Conservation (phyloP, 23 red algal species). For the Gracilaria caudata region DNA sequence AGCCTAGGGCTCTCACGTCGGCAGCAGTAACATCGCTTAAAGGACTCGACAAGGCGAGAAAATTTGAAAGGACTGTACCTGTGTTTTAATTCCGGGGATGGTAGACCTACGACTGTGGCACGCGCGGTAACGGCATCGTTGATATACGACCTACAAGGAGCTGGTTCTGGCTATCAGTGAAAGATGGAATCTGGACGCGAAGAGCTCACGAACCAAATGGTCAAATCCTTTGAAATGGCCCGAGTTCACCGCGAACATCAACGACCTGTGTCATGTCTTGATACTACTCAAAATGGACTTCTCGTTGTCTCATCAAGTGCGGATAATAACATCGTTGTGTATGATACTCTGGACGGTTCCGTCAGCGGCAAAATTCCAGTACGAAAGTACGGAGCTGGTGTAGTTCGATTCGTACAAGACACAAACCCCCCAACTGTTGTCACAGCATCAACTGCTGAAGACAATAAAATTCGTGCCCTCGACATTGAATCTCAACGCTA, state of each 20-base stretch:
- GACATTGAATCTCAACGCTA: constrained; percentile 72
- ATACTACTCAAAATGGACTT: constrained; percentile 74
- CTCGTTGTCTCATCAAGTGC: constrained; percentile 55
- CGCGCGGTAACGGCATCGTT: not conserved
- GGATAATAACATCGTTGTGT: constrained; percentile 73
- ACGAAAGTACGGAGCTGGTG: constrained; percentile 82
- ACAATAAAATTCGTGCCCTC: constrained; percentile 73
- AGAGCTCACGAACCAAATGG: constrained; percentile 43
- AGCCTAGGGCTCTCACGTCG: no score
- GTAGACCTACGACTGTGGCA: not conserved
- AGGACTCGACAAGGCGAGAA: not conserved
- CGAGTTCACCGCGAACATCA: constrained; percentile 55
- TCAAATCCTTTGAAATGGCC: constrained; percentile 46
- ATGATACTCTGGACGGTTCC: constrained; percentile 68
- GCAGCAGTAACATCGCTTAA: no score
- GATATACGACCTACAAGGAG: not conserved
- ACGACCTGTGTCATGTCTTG: constrained; percentile 70
- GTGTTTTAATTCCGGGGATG: not conserved
- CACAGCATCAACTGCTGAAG: constrained; percentile 48
- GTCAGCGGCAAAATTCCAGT: constrained; percentile 80
- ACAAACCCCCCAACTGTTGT: constrained; percentile 62
- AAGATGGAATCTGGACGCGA: constrained; percentile 27
- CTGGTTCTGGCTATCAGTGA: not conserved
- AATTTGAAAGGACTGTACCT: not conserved
- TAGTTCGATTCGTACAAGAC: constrained; percentile 73